phyloP scores from a whole-genome alignment of 1,284 basidiomycete genomes.

The Apiotrichum gamsii region DNA sequence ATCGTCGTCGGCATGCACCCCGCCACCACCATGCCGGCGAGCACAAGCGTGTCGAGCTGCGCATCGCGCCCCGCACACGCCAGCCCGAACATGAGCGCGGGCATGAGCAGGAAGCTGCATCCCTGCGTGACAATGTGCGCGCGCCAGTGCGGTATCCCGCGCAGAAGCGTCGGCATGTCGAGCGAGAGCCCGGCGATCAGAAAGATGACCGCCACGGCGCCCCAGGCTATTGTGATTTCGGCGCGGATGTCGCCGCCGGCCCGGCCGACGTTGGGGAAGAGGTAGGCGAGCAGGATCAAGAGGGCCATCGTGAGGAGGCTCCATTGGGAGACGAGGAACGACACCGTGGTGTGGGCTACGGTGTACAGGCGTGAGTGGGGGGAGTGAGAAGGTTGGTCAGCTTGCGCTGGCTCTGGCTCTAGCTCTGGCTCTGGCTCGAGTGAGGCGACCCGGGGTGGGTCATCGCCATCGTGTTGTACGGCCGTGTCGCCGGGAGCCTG shows the following conservation, averaged over 20 bases:
- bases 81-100: conserved; percentile 24
- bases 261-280: conserved; percentile 28
- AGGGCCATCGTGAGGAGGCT: conserved; percentile 23
- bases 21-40: conserved; percentile 17
- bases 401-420: too few species aligned
- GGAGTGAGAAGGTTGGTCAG: too few species aligned
- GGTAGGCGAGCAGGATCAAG: conserved; percentile 25
- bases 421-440: too few species aligned
- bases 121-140: conserved; percentile 34
- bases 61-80: conserved; percentile 26
- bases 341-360: too few species aligned
- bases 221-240: conserved; percentile 30
- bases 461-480: too few species aligned
- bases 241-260: conserved; percentile 23
- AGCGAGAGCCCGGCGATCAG: conserved; percentile 37
- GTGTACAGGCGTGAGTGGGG: too few species aligned
- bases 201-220: conserved; percentile 43
- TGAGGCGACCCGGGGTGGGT: too few species aligned
- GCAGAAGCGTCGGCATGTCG: conserved; percentile 27
- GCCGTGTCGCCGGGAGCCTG: too few species aligned
- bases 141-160: conserved; percentile 16
- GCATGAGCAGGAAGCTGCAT: conserved; percentile 17
- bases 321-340: conserved; percentile 17
- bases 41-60: conserved; percentile 14
- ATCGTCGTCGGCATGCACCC: conserved; percentile 32